Percentiles rank a stretch among this genome's conserved stretches.
These are phyloP conservation scores for Suillus occidentalis DNA, from an alignment of 768 basidiomycete genomes.

Conservation along the genomic window DNA sequence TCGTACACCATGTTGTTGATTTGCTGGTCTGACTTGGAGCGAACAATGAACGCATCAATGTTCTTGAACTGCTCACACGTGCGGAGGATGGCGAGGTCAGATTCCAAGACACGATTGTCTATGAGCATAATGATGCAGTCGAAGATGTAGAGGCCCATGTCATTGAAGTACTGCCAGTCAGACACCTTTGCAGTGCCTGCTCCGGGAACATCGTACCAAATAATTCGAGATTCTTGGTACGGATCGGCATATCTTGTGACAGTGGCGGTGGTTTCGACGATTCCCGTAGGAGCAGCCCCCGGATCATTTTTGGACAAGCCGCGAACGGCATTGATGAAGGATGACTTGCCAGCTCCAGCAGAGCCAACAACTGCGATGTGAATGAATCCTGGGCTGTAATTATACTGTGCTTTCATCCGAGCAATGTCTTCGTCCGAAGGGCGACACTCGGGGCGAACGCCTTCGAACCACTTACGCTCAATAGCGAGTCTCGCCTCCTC, in stretches of 20 bases:
- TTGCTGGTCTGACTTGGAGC: conserved; percentile 17
- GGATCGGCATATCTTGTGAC: not conserved
- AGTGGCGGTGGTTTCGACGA: not conserved
- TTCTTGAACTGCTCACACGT: not conserved
- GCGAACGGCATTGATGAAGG: too few relatives aligned
- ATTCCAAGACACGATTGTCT: not conserved
- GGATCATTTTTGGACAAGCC: not conserved
- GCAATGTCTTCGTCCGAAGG: too few relatives aligned
- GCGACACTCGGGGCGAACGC: too few relatives aligned
- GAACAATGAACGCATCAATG: conserved; percentile 11
- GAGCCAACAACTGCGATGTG: too few relatives aligned
- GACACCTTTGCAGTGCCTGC: not conserved
- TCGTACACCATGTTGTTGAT: conserved; percentile 14
- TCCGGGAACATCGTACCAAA: not conserved
- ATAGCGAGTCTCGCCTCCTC: not conserved
- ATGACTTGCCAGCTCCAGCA: too few relatives aligned
- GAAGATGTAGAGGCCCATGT: not conserved
- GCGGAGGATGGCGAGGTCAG: not conserved
- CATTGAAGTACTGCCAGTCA: not conserved
- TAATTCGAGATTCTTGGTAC: not conserved
- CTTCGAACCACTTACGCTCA: too few relatives aligned
- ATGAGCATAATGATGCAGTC: not conserved
- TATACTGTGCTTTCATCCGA: too few relatives aligned
- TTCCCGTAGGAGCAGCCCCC: not conserved
- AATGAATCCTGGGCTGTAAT: too few relatives aligned